Evolutionary conservation across 768 basidiomycete species (phyloP), one percentile per base, ranked within the genome.

Genomic region (Suillus subalutaceus): DNA sequence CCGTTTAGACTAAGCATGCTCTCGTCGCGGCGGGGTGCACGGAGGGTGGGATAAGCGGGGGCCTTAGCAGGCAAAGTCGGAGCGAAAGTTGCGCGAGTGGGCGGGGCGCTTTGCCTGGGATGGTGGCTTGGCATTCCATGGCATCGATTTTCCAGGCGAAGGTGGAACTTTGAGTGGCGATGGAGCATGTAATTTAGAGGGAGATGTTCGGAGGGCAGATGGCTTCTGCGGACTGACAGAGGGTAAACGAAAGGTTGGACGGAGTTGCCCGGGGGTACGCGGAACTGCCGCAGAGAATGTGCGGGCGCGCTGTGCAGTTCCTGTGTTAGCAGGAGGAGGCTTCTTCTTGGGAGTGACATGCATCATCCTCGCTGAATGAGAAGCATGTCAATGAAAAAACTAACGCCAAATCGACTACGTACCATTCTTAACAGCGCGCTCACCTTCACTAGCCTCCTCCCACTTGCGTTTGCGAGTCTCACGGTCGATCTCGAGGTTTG

Each of bases 1-100:
- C 93, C 93, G 67, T 95, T 94, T 23, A 90, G 77, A 71, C 92
- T 92, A 60, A 94, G 82, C 86, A 94, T 86, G 71, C 82, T 87
- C 76, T 95, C 93, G 71, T 92, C 86, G 68, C 83, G 86, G 50
- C 90, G 85, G 13, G 91, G 90, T 73, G 89, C 81, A 32, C 92
- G 88, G 56, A 89, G 80, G 5, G 83, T 74, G 20, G 83, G 78
- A 68, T 72, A 85, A 64, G 69, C 77, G 67, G 79, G 80, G 10
- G 77, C 78, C 63, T 80, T 76, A 53, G 78, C 75, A 23, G 78
- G 79, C 20, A 84, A 84, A 7, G 82, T 76, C 0, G 92, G 93
- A 62, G 92, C 91, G 78, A 96, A 96, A 10, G 82, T 86, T 32
- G 87, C 81, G 30, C 81, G 83, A 30, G 90, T 89, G 2, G 92